Conservation (phyloP, 768 basidiomycete genomes). For the Neoboletus brunneissimus region DNA sequence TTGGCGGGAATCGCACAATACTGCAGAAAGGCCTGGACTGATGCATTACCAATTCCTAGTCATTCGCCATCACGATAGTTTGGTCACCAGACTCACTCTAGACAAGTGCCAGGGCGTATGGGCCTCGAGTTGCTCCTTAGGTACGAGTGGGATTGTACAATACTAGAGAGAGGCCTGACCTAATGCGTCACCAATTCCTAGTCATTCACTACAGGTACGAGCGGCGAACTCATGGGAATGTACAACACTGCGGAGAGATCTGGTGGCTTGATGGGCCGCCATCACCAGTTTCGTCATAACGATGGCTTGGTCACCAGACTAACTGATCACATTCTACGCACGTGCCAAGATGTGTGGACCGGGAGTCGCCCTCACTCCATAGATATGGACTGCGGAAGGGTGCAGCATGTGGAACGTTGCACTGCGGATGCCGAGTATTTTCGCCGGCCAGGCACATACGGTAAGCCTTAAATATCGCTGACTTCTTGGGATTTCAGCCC, state of each 20-base stretch:
- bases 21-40: not conserved
- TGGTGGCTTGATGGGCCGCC: no score
- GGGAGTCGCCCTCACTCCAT: not conserved
- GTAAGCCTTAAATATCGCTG: not conserved
- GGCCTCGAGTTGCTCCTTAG: not conserved
- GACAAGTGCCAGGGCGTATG: not conserved
- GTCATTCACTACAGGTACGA: no score
- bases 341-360: not conserved
- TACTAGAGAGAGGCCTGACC: no score
- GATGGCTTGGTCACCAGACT: not conserved
- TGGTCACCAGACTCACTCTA: not conserved
- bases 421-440: not conserved
- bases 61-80: not conserved
- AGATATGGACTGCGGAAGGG: not conserved
- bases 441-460: not conserved
- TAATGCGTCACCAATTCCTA: no score
- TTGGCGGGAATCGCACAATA: not conserved
- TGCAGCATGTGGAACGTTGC: not conserved
- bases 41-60: not conserved
- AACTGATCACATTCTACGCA: not conserved
- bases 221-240: not conserved
- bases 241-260: not conserved
- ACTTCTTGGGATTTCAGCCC: not conserved
- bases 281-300: no score
- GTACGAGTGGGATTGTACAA: no score